Percentiles rank a stretch among this genome's conserved stretches.
phyloP scores from a whole-genome alignment of 805 yeast genomes.

The Candida boidinii region DNA sequence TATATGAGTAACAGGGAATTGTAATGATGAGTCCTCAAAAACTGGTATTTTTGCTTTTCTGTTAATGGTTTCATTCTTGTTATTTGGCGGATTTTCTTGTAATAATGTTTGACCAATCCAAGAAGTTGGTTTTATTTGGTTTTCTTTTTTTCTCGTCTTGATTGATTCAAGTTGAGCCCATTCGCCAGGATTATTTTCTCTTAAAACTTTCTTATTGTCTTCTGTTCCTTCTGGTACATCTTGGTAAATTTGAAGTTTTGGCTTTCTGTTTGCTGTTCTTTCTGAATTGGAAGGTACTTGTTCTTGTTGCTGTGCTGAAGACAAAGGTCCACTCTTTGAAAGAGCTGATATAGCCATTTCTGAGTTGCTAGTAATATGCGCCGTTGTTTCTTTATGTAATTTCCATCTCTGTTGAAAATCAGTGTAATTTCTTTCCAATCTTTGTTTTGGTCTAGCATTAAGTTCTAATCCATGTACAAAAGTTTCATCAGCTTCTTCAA shows the following conservation, averaged over 20 bases:
- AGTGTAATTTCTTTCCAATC: conserved; percentile 34
- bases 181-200: conserved; percentile 16
- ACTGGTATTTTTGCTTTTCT: conserved; percentile 21
- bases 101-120: conserved; percentile 59
- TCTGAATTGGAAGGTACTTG: conserved; percentile 2
- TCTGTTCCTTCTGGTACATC: conserved; percentile 5
- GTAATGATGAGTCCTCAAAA: conserved; percentile 27
- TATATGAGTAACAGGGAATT: conserved; percentile 37
- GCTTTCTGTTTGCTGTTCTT: conserved; percentile 8
- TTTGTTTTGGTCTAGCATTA: conserved; percentile 56
- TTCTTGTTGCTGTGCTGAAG: background rate
- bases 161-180: conserved; percentile 45
- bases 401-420: conserved; percentile 35
- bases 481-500: conserved; percentile 49
- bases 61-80: background rate
- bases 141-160: conserved; percentile 53
- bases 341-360: background rate
- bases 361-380: background rate
- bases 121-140: conserved; percentile 40
- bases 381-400: conserved; percentile 1
- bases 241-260: conserved; percentile 12
- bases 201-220: background rate
- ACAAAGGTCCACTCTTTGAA: background rate
- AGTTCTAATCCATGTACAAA: conserved; percentile 48
- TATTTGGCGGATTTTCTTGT: conserved; percentile 23